These are phyloP conservation scores for Abrus pulchellus DNA, from an alignment of 306 rosid species.

Conservation along the genomic window DNA sequence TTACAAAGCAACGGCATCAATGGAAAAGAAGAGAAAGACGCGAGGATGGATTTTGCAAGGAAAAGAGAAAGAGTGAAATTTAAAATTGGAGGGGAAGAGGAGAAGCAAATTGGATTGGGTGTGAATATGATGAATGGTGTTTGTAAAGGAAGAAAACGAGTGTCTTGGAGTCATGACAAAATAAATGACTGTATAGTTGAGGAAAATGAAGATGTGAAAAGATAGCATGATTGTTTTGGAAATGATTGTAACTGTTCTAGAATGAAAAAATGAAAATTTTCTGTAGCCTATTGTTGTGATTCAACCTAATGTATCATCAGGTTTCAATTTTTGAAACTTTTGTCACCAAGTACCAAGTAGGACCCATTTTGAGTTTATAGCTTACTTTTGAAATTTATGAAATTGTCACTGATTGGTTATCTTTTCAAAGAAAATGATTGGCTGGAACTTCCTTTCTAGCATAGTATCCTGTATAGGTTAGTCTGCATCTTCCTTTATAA, in stretches of 20 bases:
- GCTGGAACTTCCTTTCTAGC: too few species aligned
- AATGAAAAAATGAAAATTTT: too few species aligned
- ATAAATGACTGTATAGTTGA: slow-evolving; percentile 31
- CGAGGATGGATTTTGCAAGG: slow-evolving; percentile 42
- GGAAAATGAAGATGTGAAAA: slow-evolving; percentile 44
- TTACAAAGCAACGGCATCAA: slow-evolving; percentile 4
- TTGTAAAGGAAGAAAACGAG: slow-evolving; percentile 61
- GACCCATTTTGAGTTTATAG: too few species aligned
- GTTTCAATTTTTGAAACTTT: too few species aligned
- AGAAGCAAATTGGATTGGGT: slow-evolving; percentile 39
- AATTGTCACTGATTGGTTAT: too few species aligned
- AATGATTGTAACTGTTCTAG: slow-evolving; percentile 11
- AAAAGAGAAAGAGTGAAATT: slow-evolving; percentile 65
- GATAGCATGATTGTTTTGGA: slow-evolving; percentile 15
- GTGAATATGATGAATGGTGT: slow-evolving; percentile 52
- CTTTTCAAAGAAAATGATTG: too few species aligned
- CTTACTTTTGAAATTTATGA: too few species aligned
- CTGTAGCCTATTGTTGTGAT: too few species aligned
- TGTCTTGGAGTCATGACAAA: slow-evolving; percentile 50
- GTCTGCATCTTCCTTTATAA: too few species aligned
- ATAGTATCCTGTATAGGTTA: too few species aligned
- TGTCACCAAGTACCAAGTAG: too few species aligned
- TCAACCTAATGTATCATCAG: too few species aligned
- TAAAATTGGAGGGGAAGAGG: slow-evolving; percentile 53
- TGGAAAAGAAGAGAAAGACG: slow-evolving; percentile 48